These are phyloP conservation scores for Lentinula detonsa DNA, from an alignment of 768 basidiomycete genomes.

Conservation along the genomic window DNA sequence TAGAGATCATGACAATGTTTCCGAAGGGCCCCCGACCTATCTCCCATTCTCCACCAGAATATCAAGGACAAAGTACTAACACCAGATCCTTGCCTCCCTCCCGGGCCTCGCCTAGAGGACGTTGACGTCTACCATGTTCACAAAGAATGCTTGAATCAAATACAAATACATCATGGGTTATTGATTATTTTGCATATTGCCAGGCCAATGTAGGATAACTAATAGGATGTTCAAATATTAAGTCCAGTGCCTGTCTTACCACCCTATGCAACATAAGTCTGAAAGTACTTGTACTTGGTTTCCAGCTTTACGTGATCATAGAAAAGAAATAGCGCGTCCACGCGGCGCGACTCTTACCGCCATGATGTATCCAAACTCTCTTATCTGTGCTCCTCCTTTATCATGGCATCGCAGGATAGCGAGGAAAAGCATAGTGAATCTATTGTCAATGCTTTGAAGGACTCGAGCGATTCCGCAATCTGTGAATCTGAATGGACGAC, in stretches of 20 bases:
- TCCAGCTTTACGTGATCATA: too few species aligned
- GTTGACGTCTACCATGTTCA: not conserved
- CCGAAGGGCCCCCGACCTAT: constrained; percentile 6
- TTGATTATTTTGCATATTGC: too few species aligned
- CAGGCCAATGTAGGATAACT: too few species aligned
- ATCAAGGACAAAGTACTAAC: not conserved
- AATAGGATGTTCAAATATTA: too few species aligned
- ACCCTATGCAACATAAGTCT: too few species aligned
- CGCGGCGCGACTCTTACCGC: not conserved
- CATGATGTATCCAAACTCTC: not conserved
- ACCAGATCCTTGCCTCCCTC: not conserved
- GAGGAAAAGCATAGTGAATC: not conserved
- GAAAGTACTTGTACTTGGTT: too few species aligned
- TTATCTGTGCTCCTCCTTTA: not conserved
- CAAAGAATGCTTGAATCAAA: not conserved
- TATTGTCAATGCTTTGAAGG: not conserved
- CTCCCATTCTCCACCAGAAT: constrained; percentile 6
- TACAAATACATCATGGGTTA: too few species aligned
- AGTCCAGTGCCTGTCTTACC: too few species aligned
- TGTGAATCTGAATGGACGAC: not conserved
- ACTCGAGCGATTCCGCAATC: not conserved
- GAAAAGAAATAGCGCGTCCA: not conserved
- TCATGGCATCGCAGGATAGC: not conserved
- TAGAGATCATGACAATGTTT: constrained; percentile 7
- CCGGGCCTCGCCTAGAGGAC: not conserved